These are phyloP conservation scores for Dothidotthia symphoricarpi DNA, from an alignment of 2,329 filamentous ascomycete species.

Conservation along the genomic window DNA sequence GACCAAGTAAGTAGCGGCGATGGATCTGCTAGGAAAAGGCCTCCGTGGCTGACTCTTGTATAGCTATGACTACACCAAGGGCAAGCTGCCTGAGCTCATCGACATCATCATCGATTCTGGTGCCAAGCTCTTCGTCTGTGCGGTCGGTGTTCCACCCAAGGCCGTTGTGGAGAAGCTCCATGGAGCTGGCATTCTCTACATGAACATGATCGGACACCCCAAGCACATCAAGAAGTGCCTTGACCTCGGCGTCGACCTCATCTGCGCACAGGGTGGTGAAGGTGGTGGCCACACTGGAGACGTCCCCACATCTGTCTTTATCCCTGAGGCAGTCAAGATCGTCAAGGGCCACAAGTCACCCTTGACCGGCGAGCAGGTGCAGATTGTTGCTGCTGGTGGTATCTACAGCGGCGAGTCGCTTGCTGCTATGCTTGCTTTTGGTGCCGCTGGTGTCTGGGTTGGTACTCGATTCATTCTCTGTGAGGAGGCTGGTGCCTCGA, in stretches of 20 bases:
- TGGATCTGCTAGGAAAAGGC: too few species aligned
- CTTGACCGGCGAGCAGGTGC: conserved; percentile 81
- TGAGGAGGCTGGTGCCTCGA: conserved; percentile 90
- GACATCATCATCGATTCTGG: conserved; percentile 91
- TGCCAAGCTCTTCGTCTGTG: conserved; percentile 91
- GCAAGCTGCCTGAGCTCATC: conserved; percentile 87
- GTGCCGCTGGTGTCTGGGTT: conserved; percentile 90
- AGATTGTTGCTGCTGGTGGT: conserved; percentile 90
- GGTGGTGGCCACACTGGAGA: conserved; percentile 96
- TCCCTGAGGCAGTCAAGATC: conserved; percentile 84
- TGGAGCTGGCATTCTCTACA: conserved; percentile 83
- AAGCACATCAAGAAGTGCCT: conserved; percentile 98
- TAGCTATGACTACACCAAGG: conserved; percentile 99
- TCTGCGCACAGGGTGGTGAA: conserved; percentile 97
- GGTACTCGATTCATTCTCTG: conserved; percentile 93
- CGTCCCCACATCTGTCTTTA: conserved; percentile 86
- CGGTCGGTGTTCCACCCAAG: conserved; percentile 90
- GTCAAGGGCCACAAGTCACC: conserved; percentile 79
- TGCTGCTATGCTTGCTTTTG: conserved; percentile 88
- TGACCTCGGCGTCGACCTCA: conserved; percentile 84
- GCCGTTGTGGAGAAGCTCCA: conserved; percentile 87
- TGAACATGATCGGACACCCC: conserved; percentile 99
- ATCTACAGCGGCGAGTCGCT: conserved; percentile 90
- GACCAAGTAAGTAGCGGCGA: conserved; percentile 65
- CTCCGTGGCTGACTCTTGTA: conserved; percentile 5